phyloP scores from a whole-genome alignment of 2,329 filamentous ascomycete species.

The Alternaria incomplexa region DNA sequence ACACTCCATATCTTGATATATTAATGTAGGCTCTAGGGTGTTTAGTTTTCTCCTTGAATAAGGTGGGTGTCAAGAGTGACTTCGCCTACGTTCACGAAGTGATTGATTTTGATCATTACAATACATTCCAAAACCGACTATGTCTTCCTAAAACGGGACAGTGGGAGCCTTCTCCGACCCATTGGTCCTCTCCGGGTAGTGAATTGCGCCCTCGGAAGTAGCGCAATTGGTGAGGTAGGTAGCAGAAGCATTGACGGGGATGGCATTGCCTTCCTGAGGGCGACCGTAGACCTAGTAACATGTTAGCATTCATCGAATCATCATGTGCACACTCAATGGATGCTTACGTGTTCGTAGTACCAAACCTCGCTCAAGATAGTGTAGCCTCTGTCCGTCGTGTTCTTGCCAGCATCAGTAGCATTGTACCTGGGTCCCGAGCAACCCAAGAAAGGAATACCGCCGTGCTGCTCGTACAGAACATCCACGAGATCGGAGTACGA shows the following conservation, averaged over 20 bases:
- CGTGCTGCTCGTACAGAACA: constrained; percentile 58
- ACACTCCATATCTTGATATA: too few relatives aligned
- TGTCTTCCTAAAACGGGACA: constrained; percentile 28
- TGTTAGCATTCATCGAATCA: not conserved
- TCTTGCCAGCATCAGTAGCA: constrained; percentile 62
- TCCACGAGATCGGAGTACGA: constrained; percentile 60
- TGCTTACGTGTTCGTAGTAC: constrained; percentile 67
- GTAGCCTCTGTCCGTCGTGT: constrained; percentile 61
- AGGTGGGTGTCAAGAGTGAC: not conserved
- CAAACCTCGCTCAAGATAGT: constrained; percentile 68
- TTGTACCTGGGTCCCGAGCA: constrained; percentile 68
- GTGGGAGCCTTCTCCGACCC: constrained; percentile 44
- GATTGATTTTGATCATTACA: not conserved
- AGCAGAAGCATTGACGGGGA: constrained; percentile 57
- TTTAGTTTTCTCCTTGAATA: not conserved
- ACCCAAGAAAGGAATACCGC: constrained; percentile 65
- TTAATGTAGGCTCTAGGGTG: not conserved
- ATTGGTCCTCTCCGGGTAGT: constrained; percentile 60
- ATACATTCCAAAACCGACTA: not conserved
- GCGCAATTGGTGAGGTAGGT: constrained; percentile 62
- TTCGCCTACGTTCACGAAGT: not conserved
- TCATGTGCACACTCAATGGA: not conserved
- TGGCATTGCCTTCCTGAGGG: constrained; percentile 59
- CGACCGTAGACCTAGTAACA: constrained; percentile 53
- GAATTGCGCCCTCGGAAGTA: constrained; percentile 58